Evolutionary conservation across 495 filamentous ascomycete genomes (phyloP), one percentile per base, ranked within the genome.

Genomic region (Tuber indicum): DNA sequence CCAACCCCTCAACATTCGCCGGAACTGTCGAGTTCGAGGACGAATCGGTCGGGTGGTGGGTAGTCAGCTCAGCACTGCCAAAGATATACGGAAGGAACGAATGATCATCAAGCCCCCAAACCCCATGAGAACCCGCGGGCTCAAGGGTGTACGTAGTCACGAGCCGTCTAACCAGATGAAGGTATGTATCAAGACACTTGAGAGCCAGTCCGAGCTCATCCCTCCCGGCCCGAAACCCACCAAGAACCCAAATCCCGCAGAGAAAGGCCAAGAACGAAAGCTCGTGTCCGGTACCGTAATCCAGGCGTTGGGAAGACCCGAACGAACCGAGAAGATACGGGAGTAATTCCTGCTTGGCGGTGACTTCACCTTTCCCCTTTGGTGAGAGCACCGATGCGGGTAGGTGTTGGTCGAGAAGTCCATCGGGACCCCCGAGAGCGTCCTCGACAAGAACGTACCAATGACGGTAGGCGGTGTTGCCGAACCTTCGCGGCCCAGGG

Each of bases 101-200:
- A 85, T 99, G 96, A 86, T 99, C 96, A 84, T 99, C 96, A 58
- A 99, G 86, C 49, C 94, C 94, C 94, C 94, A 98, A 71, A 98
- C 94, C 26, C 94, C 94, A 84, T 98, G 94, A 62, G 93, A 96
- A 26, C 94, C 96, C 12, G 96, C 96, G 1, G 96, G 96, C 83
- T 99, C 96, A 36, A 99, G 91, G 49, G 93, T 97, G 84, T 98
- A 99, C 26, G 92, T 94, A 44, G 91, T 87, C 79, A 98, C 95
- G 32, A 99, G 86, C 39, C 89, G 90, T 46, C 96, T 92, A 79
- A 98, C 89, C 21, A 98, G 89, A 73, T 89, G 86, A 81, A 98
- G 87, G 81, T 99, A 93, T 62, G 77, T 77, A 69, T 80, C 75
- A 75, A 83, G 79, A 47, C 75, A 75, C 52, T 78, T 77, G 44